A percentile compares a stretch with the other conserved stretches of the same genome.
Evolutionary conservation across 2,329 filamentous ascomycete genomes (phyloP).

Genomic region (Penicillium sp.): DNA sequence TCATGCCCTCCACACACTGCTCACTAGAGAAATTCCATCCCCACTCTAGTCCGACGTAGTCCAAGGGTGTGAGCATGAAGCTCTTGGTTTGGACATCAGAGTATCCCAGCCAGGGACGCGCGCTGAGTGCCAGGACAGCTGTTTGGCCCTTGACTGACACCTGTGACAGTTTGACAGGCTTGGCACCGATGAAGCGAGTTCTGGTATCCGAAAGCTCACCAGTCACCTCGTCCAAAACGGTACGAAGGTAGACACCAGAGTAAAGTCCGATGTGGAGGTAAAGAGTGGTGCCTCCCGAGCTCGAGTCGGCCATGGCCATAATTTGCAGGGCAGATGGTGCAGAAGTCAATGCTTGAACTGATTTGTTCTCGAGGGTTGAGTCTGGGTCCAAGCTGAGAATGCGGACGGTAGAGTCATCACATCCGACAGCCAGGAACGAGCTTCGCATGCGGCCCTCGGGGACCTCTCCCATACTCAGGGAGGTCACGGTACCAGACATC

Average conservation of each 20-base stretch:
- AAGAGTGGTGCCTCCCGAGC: constrained; percentile 79
- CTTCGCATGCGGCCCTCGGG: constrained; percentile 86
- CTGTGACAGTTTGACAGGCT: constrained; percentile 83
- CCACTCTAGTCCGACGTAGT: constrained; percentile 84
- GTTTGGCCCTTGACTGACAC: constrained; percentile 84
- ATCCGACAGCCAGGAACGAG: constrained; percentile 92
- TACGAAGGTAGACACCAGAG: constrained; percentile 93
- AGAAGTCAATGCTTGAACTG: constrained; percentile 87
- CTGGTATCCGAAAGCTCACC: constrained; percentile 93
- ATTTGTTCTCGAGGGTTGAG: constrained; percentile 86
- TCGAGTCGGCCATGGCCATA: constrained; percentile 93
- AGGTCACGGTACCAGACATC: constrained; percentile 93
- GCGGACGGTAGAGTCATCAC: constrained; percentile 92
- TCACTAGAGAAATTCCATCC: constrained; percentile 97
- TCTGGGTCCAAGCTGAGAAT: constrained; percentile 88
- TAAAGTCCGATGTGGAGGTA: constrained; percentile 95
- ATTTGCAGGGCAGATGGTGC: constrained; percentile 85
- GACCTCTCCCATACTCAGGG: constrained; percentile 87
- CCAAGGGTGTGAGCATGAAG: constrained; percentile 88
- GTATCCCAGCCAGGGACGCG: constrained; percentile 94
- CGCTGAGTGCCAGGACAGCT: constrained; percentile 85
- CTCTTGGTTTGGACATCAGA: constrained; percentile 81
- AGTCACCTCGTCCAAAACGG: constrained; percentile 90
- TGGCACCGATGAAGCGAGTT: constrained; percentile 89
- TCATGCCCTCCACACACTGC: constrained; percentile 89